A percentile compares a stretch with the other conserved stretches of the same genome.
Conservation (phyloP, 768 basidiomycete species). For the Pluteus cervinus region DNA sequence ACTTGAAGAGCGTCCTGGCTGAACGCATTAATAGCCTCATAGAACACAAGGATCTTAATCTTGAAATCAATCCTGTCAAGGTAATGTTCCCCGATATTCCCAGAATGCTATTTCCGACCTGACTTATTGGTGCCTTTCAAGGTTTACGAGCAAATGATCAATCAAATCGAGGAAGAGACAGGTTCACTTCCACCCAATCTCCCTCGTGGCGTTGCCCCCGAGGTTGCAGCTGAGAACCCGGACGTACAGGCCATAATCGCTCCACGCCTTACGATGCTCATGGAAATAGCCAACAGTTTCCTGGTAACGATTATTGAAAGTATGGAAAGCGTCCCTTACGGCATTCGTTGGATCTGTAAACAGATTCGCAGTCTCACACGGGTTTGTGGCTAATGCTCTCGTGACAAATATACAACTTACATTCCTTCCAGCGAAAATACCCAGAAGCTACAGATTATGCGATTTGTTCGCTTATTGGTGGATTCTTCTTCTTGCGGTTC, state of each 20-base stretch:
- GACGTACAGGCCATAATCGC: constrained; percentile 99
- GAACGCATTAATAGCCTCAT: constrained; percentile 98
- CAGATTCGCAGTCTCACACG: constrained; percentile 95
- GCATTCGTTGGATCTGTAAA: constrained; percentile 99
- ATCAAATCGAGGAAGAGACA: constrained; percentile 97
- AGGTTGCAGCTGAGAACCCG: constrained; percentile 87
- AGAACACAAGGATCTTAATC: constrained; percentile 98
- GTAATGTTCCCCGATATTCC: constrained; percentile 29
- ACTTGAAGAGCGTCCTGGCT: constrained; percentile 94
- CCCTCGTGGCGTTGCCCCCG: constrained; percentile 89
- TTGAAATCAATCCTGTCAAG: constrained; percentile 99
- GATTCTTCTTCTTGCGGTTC: constrained; percentile 99
- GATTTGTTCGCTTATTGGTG: constrained; percentile 97
- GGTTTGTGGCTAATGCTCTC: constrained; percentile 38
- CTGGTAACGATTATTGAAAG: constrained; percentile 96
- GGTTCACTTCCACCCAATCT: constrained; percentile 87
- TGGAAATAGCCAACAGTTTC: constrained; percentile 99
- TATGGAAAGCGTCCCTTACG: constrained; percentile 97
- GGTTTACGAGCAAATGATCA: constrained; percentile 99
- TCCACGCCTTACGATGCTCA: constrained; percentile 95
- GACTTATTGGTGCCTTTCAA: constrained; percentile 20
- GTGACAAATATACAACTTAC: constrained; percentile 5
- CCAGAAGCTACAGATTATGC: constrained; percentile 98
- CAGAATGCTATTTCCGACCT: constrained; percentile 1
- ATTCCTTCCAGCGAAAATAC: constrained; percentile 77